A percentile compares a stretch with the other conserved stretches of the same genome.
Evolutionary conservation across 169 alveolate genomes (phyloP).

Genomic region (Plasmodium adleri): DNA sequence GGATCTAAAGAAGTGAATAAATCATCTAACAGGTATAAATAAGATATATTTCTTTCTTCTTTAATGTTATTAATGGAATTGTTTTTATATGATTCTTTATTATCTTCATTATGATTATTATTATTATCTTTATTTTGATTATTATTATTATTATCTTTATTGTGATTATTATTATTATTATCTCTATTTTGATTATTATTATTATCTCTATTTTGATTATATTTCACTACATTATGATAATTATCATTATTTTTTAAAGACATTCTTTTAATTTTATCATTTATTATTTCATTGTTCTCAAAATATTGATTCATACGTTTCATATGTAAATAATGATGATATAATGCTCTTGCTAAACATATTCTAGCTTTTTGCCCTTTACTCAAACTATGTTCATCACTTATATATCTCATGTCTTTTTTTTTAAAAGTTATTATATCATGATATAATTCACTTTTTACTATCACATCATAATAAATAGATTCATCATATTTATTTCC

Average conservation of each 20-base stretch:
- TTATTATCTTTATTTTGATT: neutral
- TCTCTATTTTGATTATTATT: neutral
- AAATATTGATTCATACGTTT: neutral
- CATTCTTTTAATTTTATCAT: neutral
- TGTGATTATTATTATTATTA: neutral
- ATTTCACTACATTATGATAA: neutral
- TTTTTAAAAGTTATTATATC: constrained; percentile 85
- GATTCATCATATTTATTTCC: constrained; percentile 79
- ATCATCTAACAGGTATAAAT: constrained; percentile 77
- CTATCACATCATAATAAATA: constrained; percentile 76
- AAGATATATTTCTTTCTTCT: constrained; percentile 19
- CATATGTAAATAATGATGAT: constrained; percentile 77
- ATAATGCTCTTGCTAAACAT: constrained; percentile 93
- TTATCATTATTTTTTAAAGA: neutral
- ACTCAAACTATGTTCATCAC: constrained; percentile 87
- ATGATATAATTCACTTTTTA: constrained; percentile 78
- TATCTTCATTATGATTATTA: neutral
- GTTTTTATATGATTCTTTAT: neutral
- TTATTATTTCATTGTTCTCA: neutral
- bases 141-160: neutral
- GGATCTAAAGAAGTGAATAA: constrained; percentile 84
- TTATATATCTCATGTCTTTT: constrained; percentile 83
- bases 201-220: neutral
- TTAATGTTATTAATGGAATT: neutral
- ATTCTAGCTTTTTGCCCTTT: constrained; percentile 96